Evolutionary conservation across 2,329 filamentous ascomycete genomes (phyloP).

Genomic region (Diplodia seriata): DNA sequence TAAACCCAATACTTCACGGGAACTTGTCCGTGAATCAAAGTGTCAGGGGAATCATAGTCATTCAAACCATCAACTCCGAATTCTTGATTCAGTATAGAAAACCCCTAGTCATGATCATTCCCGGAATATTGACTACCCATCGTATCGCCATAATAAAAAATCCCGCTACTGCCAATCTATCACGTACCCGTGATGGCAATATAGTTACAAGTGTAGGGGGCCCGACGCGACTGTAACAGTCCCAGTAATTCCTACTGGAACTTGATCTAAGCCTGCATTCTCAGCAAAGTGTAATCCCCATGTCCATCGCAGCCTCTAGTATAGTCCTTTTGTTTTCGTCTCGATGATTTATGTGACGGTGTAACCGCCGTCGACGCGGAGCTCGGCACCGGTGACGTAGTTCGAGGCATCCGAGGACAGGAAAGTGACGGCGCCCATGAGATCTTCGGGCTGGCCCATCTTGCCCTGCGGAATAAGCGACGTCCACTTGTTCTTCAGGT

Average conservation of each 20-base stretch:
- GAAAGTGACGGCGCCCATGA: slow-evolving; percentile 93
- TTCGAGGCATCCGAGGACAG: slow-evolving; percentile 74
- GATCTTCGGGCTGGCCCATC: slow-evolving; percentile 89
- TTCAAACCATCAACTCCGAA: not conserved
- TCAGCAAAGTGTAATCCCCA: not conserved
- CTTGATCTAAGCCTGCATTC: not conserved
- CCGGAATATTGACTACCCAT: not conserved
- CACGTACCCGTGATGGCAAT: not conserved
- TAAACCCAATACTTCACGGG: too few species aligned
- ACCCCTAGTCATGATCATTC: not conserved
- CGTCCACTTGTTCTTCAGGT: slow-evolving; percentile 88
- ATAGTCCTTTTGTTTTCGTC: not conserved
- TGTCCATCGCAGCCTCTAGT: not conserved
- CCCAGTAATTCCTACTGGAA: not conserved
- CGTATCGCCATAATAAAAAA: not conserved
- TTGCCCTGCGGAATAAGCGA: slow-evolving; percentile 90
- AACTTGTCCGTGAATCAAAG: too few species aligned
- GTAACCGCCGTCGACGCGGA: slow-evolving; percentile 88
- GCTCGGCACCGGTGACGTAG: slow-evolving; percentile 68
- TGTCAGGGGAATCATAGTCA: not conserved
- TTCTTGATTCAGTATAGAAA: not conserved
- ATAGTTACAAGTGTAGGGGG: slow-evolving; percentile 6
- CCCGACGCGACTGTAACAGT: not conserved
- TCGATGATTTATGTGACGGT: slow-evolving; percentile 69
- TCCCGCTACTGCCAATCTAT: not conserved